Percentiles rank a stretch among this genome's conserved stretches.
Conservation (phyloP, 495 filamentous ascomycete species). For the Podospora appendiculata region DNA sequence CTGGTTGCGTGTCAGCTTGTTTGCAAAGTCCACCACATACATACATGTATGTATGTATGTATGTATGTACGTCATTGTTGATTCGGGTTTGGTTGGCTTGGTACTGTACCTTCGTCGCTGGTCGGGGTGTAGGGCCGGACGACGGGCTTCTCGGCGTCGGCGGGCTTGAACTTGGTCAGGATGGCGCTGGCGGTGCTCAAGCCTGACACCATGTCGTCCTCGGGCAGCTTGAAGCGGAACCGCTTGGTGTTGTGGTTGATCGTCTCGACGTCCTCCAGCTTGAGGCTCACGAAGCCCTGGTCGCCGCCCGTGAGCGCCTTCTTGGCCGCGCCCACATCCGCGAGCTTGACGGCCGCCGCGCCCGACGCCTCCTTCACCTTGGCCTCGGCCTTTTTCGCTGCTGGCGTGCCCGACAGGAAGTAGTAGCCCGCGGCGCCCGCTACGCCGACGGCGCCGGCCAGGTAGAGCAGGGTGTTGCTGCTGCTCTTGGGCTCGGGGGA, state of each 20-base stretch:
- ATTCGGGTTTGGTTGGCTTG: too few species aligned
- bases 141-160: conserved; percentile 69
- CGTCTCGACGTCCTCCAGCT: conserved; percentile 66
- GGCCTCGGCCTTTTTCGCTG: conserved; percentile 40
- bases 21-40: too few species aligned
- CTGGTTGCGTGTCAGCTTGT: conserved; percentile 21
- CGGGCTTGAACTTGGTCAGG: conserved; percentile 78
- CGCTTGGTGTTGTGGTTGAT: conserved; percentile 88
- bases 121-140: conserved; percentile 89
- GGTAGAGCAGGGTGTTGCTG: conserved; percentile 36
- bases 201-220: conserved; percentile 75
- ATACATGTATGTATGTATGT: too few species aligned
- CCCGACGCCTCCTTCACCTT: conserved; percentile 37
- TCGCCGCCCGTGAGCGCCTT: conserved; percentile 74
- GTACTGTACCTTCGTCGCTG: conserved; percentile 66
- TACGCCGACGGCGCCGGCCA: conserved; percentile 26
- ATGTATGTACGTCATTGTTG: too few species aligned
- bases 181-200: conserved; percentile 75
- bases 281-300: conserved; percentile 74
- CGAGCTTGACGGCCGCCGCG: conserved; percentile 9
- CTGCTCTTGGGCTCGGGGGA: conserved; percentile 19
- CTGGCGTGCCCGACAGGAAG: conserved; percentile 38
- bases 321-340: conserved; percentile 31
- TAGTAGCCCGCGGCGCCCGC: conserved; percentile 48
- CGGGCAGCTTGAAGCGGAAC: conserved; percentile 75